Evolutionary conservation across 2,329 filamentous ascomycete species (phyloP).

Genomic region (Cladosporium sp.): DNA sequence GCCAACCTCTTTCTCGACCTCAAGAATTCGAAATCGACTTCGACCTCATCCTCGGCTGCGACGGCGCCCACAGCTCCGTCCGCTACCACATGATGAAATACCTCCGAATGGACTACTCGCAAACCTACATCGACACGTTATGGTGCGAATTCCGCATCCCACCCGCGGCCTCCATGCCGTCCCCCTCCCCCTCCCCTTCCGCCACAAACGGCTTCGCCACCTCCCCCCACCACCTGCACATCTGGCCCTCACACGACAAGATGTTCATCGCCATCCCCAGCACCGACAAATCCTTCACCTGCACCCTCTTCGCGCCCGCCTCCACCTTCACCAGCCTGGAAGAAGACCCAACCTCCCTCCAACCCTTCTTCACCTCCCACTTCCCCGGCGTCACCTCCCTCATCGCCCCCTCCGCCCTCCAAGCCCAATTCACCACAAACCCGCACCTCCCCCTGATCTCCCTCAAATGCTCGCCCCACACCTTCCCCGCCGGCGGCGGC

Average conservation of each 20-base stretch:
- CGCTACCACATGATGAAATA: conserved; percentile 96
- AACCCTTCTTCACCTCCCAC: conserved; percentile 71
- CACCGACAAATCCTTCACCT: conserved; percentile 89
- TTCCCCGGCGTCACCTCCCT: conserved; percentile 78
- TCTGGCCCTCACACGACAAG: conserved; percentile 72
- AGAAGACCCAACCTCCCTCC: conserved; percentile 53
- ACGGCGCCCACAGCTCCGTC: conserved; percentile 88
- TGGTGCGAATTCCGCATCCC: conserved; percentile 93
- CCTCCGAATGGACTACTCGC: conserved; percentile 80
- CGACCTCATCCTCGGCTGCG: conserved; percentile 88
- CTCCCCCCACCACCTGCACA: conserved; percentile 89
- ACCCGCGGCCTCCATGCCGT: conserved; percentile 46
- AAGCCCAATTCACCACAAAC: conserved; percentile 70
- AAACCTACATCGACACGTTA: conserved; percentile 91
- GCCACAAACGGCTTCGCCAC: conserved; percentile 61
- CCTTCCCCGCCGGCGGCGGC: conserved; percentile 63
- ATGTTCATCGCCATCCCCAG: conserved; percentile 98
- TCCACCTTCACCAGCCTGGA: conserved; percentile 65
- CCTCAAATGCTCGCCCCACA: conserved; percentile 87
- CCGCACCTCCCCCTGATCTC: conserved; percentile 89
- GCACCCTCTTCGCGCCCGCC: conserved; percentile 83
- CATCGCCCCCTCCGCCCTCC: conserved; percentile 63
- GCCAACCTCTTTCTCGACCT: conserved; percentile 23
- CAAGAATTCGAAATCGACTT: conserved; percentile 77
- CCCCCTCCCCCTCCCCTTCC: conserved; percentile 26